Evolutionary conservation across 768 basidiomycete genomes (phyloP), one percentile per base, ranked within the genome.

Genomic region (Tulasnella sp.): DNA sequence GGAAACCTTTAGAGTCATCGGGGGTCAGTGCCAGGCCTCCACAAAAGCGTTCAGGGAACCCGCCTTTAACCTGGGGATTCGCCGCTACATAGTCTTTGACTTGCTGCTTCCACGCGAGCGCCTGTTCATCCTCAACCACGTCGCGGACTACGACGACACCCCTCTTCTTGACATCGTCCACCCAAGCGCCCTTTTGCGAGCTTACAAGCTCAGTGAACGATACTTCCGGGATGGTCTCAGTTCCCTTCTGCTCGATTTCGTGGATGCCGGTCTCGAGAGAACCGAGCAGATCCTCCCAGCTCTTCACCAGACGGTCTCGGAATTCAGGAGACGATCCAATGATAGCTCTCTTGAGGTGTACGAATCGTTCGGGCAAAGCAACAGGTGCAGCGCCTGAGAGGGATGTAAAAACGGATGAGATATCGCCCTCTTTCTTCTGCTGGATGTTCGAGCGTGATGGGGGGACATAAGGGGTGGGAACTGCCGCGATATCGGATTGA

Each of bases 101-200:
- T 2, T 78, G 78, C 60, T 80, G 72, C 53, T 75, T 68, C 71
- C 69, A 71, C 25, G 50, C 42, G 3, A 65, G 46, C 2, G 70
- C 70, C 50, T 67, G 57, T 17, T 66, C 52, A 31, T 67, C 62
- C 0, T 76, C 71, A 0, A 87, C 74, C 1, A 75, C 83, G 4
- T 77, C 78, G 42, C 72, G 74, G 8, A 86, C 69, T 34, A 85
- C 69, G 7, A 81, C 71, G 11, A 75, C 73, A 0, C 85, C 84
- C 0, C 72, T 70, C 52, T 66, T 68, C 62, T 74, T 79, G 59
- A 83, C 4, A 65, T 63, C 11, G 71, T 64, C 25, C n/a, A 6
- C 48, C 55, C 55, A 57, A 6, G 29, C 3, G 3, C 17, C 41
- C 1, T 17, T 21, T 8, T 9, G 37, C 11, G n/a, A 21, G 4